A percentile compares a stretch with the other conserved stretches of the same genome.
Conservation (phyloP, 2,329 filamentous ascomycete genomes). For the Colletotrichum somersetense region DNA sequence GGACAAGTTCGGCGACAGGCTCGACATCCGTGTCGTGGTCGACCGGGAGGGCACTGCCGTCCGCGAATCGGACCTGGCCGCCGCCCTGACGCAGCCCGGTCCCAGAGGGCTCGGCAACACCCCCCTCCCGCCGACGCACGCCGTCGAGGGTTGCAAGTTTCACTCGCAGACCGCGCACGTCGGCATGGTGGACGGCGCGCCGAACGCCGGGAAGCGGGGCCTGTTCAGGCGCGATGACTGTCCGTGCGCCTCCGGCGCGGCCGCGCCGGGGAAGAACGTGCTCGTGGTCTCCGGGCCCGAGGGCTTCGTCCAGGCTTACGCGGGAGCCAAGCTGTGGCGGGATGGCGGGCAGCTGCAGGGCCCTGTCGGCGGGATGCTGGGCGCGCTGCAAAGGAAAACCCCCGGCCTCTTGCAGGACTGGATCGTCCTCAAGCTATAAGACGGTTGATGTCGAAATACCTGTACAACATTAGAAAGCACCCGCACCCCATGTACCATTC, state of each 20-base stretch:
- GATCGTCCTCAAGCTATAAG: conserved; percentile 62
- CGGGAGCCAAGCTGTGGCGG: conserved; percentile 83
- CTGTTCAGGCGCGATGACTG: conserved; percentile 40
- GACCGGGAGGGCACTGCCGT: conserved; percentile 83
- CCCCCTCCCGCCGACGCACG: conserved; percentile 54
- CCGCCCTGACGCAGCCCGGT: conserved; percentile 45
- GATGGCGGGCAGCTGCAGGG: conserved; percentile 82
- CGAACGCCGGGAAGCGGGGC: conserved; percentile 32
- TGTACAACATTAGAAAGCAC: background rate
- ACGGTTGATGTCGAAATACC: background rate
- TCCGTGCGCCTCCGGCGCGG: conserved; percentile 44
- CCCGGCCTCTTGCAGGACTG: conserved; percentile 56
- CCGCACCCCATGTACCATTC: background rate
- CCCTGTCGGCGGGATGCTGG: conserved; percentile 76
- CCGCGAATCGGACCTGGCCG: conserved; percentile 61
- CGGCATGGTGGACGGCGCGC: conserved; percentile 43
- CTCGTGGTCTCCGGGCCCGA: conserved; percentile 92
- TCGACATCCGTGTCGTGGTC: conserved; percentile 81
- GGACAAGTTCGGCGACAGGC: conserved; percentile 63
- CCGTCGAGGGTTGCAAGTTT: conserved; percentile 46
- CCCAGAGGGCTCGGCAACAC: conserved; percentile 23
- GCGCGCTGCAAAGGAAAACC: conserved; percentile 65
- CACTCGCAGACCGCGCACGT: conserved; percentile 47
- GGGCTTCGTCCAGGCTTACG: conserved; percentile 85
- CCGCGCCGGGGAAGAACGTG: conserved; percentile 67